Evolutionary conservation across 768 basidiomycete genomes (phyloP), one percentile per base, ranked within the genome.

Genomic region (Wakefieldia striispora): DNA sequence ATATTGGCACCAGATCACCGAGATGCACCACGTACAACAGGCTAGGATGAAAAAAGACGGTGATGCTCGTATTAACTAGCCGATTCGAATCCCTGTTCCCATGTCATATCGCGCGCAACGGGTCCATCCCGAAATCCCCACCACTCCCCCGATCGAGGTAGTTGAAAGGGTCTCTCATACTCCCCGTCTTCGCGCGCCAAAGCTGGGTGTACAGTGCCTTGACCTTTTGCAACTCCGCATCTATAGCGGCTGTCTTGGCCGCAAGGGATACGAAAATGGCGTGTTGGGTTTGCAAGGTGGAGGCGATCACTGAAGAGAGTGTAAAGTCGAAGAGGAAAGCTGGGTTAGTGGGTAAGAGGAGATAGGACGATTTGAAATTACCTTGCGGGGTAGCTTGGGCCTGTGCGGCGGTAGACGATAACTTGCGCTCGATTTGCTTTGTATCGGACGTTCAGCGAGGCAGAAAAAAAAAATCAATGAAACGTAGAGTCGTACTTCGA

Each of bases 91-190:
- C 8, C 9, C 4, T 49, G 44, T 59, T 10, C 17, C 6, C n/a
- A 16, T 16, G 13, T 62, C 40, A 67, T 14, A 51, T 54, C 41
- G 62, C 39, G 7, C 51, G 63, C 42, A 68, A 39, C 0, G 66
- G 57, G 19, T 67, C 66, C 57, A 80, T 60, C 36, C 78, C 79
- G 40, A 80, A 74, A 40, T 78, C 78, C 14, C 64, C 62, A 11
- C 69, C 70, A 34, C 51, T 62, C 2, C 72, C 70, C 17, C 72
- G 67, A 51, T 71, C 70, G 23, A 68, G 60, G 26, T 75, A 74
- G 54, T 84, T 82, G 64, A 93, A 93, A 7, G 91, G 91, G 64
- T 92, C 89, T 50, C 90, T 74, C 67, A 84, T 83, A 58, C 88
- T 91, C 23, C 90, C 91, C 13, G 87, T 91, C 65, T 84, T 83